Evolutionary conservation across 176 grass and related monocot species (phyloP).

Genomic region (Carex myosuroides): DNA sequence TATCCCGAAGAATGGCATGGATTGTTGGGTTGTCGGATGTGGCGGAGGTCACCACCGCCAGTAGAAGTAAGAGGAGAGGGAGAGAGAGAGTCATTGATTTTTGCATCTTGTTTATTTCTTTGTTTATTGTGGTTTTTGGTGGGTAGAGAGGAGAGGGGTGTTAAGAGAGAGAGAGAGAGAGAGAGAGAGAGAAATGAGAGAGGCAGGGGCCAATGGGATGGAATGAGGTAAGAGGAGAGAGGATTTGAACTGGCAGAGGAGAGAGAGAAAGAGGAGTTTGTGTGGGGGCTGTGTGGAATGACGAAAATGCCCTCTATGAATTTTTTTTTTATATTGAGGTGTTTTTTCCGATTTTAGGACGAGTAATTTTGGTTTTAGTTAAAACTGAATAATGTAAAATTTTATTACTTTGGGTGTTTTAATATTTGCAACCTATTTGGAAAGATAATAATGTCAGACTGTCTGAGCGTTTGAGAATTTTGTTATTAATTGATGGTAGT

Average conservation of each 20-base stretch:
- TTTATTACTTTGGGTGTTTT: background rate
- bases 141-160: constrained; percentile 11
- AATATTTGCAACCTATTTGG: background rate
- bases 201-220: constrained; percentile 12
- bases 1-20: constrained; percentile 57
- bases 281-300: background rate
- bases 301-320: background rate
- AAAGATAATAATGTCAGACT: background rate
- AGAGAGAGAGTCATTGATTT: background rate
- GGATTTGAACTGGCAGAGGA: constrained; percentile 12
- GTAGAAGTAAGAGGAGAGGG: constrained; percentile 20
- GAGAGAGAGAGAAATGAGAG: background rate
- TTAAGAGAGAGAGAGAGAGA: constrained; percentile 18
- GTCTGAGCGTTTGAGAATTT: background rate
- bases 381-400: background rate
- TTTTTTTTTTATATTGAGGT: background rate
- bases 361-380: background rate
- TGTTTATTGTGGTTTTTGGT: constrained; percentile 22
- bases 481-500: background rate
- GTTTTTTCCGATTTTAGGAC: background rate
- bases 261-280: background rate
- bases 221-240: background rate
- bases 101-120: constrained; percentile 1
- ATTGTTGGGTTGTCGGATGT: constrained; percentile 26
- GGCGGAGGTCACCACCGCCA: background rate